Evolutionary conservation across 768 basidiomycete genomes (phyloP), one percentile per base, ranked within the genome.

Genomic region (Chlorophyllum brunneum): DNA sequence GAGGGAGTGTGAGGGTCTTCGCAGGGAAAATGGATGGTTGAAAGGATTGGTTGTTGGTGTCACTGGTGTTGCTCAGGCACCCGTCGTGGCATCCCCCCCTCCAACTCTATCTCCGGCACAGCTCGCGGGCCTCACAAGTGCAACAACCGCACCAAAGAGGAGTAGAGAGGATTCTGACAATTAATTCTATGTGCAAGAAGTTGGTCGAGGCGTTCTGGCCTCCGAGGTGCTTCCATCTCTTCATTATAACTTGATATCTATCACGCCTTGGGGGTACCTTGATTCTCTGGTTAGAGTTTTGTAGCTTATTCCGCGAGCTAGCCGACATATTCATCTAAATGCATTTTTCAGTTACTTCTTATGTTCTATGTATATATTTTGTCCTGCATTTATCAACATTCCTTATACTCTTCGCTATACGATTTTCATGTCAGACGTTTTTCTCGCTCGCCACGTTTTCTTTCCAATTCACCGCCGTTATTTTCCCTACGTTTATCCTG

Each of bases 1-100:
- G 72, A 80, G 88, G 66, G 92, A 95, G 68, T 94, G 94, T 67
- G 93, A 95, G 67, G 83, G 81, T 0, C 74, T 95, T 44, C 76
- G 91, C 42, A 77, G 89, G 53, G 93, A 97, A 72, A 97, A 97
- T 61, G 88, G 88, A 1, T 95, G 92, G 92, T 66, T 95, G 58
- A 90, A 93, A 70, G 89, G 92, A 0, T 70, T 95, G 11, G 90
- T 95, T 5, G 90, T 94, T 2, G 88, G 89, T 24, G 88, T 92
- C 10, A 92, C 91, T 0, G 88, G 88, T 18, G 88, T 80, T 30
- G 83, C 74, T 23, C 74, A 76, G 54, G 71, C 63, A 15, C 69
- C 74, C 1, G 57, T 61, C 20, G 64, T 62, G 13, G 53, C 55
- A 36, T 60, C 61, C 27, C 58, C 57, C 27, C 54, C 62, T 9